Evolutionary conservation across 2,329 filamentous ascomycete genomes (phyloP), one percentile per base, ranked within the genome.

Genomic region (Pseudogymnoascus sp.): DNA sequence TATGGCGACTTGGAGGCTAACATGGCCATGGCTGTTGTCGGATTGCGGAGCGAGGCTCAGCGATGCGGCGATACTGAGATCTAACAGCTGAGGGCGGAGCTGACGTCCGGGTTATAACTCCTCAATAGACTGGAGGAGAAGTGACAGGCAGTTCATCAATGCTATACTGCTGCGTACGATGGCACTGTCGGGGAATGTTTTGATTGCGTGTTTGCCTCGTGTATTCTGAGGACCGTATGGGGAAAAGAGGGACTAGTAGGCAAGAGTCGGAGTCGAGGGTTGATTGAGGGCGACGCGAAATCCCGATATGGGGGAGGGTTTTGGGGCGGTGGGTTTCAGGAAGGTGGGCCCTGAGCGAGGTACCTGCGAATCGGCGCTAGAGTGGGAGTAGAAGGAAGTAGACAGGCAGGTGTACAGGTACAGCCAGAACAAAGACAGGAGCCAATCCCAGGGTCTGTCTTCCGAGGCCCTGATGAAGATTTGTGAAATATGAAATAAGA

Each of bases 1-100:
- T 88, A 91, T 47, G 87, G 81, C 69, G 87, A 79, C 74, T 92
- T 91, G 65, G 89, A 85, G 68, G 89, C 89, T 71, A 92, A 78
- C 85, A 92, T 90, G 71, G 89, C 86, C 89, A 92, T 91, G 50
- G 50, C 8, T 56, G 50, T 56, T 28, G 50, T 18, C 50, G 25
- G n/a, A 33, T 33, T 56, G 50, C 25, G n/a, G 50, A 33, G 50
- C 28, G 50, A 33, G 4, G 50, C 50, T 56, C 50, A 56, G 28
- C 28, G n/a, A 10, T 33, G 50, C 50, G 28, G 25, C 50, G 28
- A 21, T 4, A 4, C 28, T 33, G 50, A 33, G 28, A 33, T 33
- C 25, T 28, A 56, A 18, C 50, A 33, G 25, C 50, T 56, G n/a
- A 11, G 4, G 28, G 33, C 16, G 28, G 50, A 56, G 50, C 50